Evolutionary conservation across 331 rosid genomes (phyloP), one percentile per base, ranked within the genome.

Genomic region (Prunus yedoensis): DNA sequence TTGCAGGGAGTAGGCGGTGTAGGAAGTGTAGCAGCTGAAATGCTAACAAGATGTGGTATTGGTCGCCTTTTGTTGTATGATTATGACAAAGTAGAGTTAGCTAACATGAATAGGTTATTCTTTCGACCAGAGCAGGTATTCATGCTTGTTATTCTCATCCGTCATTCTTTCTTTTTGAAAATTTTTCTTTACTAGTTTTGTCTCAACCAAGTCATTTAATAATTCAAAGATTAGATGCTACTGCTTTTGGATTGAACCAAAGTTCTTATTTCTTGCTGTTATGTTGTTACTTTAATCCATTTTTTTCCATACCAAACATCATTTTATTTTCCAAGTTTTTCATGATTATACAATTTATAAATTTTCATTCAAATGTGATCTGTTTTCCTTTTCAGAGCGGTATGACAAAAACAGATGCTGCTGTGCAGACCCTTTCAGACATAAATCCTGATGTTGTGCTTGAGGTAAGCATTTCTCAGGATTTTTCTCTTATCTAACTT

Each of bases 1-100:
- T 3, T 30, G 63, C 85, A 95, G 99, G 99, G 99, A 71, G 60
- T 95, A 47, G 99, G 99, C 18, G 97, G 99, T 62, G 97, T 95
- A 28, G 99, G 97, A 83, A 95, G 99, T 74, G 99, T 95, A 79
- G 97, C 99, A 20, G 97, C 99, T 75, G 97, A 95, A 88, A 95
- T 92, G 99, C 87, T 92, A 54, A 95, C 97, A 63, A 90, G 99
- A 86, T 95, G 99, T 63, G 99, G 99, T 77, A 92, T 92, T 61
- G 99, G 99, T 77, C 94, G 99, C 75, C 94, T 95, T 80, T 81
- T 95, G 88, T 83, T 95, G 82, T 95, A 95, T 76, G 99, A 95
- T 87, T 95, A 95, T 80, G 99, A 95, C 73, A 95, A 92, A 87
- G 99, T 95, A 84, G 97, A 95, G 87, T 89, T 92, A 67, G 99